Base-by-base conservation (phyloP, 306 rosid species). In the Parietaria judaica region DNA sequence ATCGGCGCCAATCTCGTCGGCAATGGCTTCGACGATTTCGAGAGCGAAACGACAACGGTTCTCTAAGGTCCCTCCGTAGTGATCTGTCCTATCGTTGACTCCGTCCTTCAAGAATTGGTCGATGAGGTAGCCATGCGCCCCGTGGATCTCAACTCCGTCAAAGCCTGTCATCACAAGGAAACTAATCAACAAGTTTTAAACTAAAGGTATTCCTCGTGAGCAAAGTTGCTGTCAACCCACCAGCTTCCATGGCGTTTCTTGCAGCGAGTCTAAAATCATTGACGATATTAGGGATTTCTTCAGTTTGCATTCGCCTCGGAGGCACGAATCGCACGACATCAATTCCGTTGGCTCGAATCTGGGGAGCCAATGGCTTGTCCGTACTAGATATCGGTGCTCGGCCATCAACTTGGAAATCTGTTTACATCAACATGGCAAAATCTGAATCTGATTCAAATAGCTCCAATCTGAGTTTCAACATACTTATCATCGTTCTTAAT, bases 61-160 rank as follows among this genome's bases (percentile, higher is more conserved):
- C 66, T 81, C 94, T 0, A 85, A 70, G 34, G 86, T 74, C 48
- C 96, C 90, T 49, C 96, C 96, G 55, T 88, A 88, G 61, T 85
- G 39, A 59, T 85, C 90, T 36, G 72, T 83, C 58, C 86, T 61
- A 39, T 85, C 82, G 46, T 85, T 88, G 31, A 79, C 79, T 58
- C 71, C 4, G 31, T 88, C 94, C 63, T 85, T 85, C 63, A 83
- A 37, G 60, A 88, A 88, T 50, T 88, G 86, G 7, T 85, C 88
- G 7, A 85, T 59, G 4, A 88, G 51, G 77, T 80, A 88, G 53
- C 94, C 96, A 57, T 83, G 65, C 31, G 81, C 94, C 3, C 81
- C 88, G 38, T 88, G 90, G 51, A 88, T 72, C 72, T 88, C 96
- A 66, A 85, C 83, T 50, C 94, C 96, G 68, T 86, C 90, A 72